Evolutionary conservation across 495 filamentous ascomycete genomes (phyloP), one percentile per base, ranked within the genome.

Genomic region (Neurospora sp.): DNA sequence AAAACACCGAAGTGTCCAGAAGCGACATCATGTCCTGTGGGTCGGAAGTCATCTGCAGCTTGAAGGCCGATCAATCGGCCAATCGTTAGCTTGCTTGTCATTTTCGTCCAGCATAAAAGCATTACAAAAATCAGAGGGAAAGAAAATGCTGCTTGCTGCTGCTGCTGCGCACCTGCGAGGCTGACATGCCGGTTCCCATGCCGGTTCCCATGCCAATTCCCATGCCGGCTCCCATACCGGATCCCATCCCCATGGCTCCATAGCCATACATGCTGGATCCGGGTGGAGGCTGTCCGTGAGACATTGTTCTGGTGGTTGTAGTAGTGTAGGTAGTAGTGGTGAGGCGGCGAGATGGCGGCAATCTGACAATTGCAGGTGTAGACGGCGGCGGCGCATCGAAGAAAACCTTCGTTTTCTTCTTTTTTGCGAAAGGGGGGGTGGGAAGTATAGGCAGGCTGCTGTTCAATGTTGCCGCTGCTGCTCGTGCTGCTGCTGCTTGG

Each of bases 1-100:
- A 40, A 71, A 82, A 81, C 72, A 82, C 76, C 69, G 78, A 76
- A 71, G 70, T 76, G 75, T 84, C 81, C 73, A 85, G 78, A 69
- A 85, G 74, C 73, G 27, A 27, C 27, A 27, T 27, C 27, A 27
- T 27, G 27, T 27, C 27, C 27, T 81, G 75, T 41, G 78, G 75
- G 73, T 79, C 77, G 40, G 72, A 46, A 75, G 71, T 74, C 74
- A 83, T 79, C 79, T 79, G 75, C 72, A 75, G 40, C 39, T 31
- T 37, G 39, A 69, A 41, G 42, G 40, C 40, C n/a, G 46, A 71
- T 70, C 73, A 70, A 42, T 40, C 44, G 42, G 73, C 75, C 72
- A 59, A 10, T 70, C 48, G 77, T 79, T 72, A 80, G 79, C 71
- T 66, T 54, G 72, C 38, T 12, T 23, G 31, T 12, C 48, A 38